Evolutionary conservation across 306 rosid genomes (phyloP).

Genomic region (Pachyrhizus erosus): DNA sequence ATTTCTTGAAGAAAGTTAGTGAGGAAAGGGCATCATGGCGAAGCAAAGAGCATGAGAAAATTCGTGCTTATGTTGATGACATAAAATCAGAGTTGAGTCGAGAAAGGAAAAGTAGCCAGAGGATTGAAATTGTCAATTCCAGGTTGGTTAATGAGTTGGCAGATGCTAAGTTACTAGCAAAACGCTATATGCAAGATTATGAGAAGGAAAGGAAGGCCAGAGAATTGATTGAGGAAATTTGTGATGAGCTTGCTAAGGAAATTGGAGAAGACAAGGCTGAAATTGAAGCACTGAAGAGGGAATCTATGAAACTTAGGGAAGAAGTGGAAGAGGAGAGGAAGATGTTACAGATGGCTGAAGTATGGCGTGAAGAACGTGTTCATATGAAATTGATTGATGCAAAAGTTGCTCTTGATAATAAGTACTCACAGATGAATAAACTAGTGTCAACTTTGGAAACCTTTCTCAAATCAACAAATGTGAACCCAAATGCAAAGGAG

Average conservation of each 20-base stretch:
- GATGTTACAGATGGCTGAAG: slow-evolving; percentile 97
- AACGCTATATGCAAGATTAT: slow-evolving; percentile 76
- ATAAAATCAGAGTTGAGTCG: slow-evolving; percentile 70
- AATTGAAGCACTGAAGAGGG: slow-evolving; percentile 79
- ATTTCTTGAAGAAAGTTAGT: slow-evolving; percentile 75
- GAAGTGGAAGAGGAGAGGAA: slow-evolving; percentile 88
- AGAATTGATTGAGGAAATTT: slow-evolving; percentile 82
- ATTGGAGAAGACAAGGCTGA: slow-evolving; percentile 94
- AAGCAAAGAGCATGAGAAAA: slow-evolving; percentile 93
- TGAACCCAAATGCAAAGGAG: slow-evolving; percentile 67
- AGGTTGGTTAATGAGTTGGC: slow-evolving; percentile 87
- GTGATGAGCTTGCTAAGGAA: slow-evolving; percentile 95
- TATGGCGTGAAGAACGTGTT: slow-evolving; percentile 99
- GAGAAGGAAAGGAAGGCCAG: slow-evolving; percentile 89
- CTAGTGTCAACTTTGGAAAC: slow-evolving; percentile 74
- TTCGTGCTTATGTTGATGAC: slow-evolving; percentile 79
- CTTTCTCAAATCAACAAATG: slow-evolving; percentile 55
- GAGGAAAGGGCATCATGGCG: slow-evolving; percentile 85
- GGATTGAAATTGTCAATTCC: slow-evolving; percentile 82
- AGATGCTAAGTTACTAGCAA: slow-evolving; percentile 76
- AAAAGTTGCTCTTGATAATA: slow-evolving; percentile 86
- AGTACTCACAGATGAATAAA: slow-evolving; percentile 85
- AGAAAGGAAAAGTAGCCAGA: slow-evolving; percentile 82
- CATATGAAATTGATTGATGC: slow-evolving; percentile 96
- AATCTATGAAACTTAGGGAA: slow-evolving; percentile 67